Evolutionary conservation across 2,329 filamentous ascomycete genomes (phyloP), one percentile per base, ranked within the genome.

Genomic region (Paecilomyces sp.): DNA sequence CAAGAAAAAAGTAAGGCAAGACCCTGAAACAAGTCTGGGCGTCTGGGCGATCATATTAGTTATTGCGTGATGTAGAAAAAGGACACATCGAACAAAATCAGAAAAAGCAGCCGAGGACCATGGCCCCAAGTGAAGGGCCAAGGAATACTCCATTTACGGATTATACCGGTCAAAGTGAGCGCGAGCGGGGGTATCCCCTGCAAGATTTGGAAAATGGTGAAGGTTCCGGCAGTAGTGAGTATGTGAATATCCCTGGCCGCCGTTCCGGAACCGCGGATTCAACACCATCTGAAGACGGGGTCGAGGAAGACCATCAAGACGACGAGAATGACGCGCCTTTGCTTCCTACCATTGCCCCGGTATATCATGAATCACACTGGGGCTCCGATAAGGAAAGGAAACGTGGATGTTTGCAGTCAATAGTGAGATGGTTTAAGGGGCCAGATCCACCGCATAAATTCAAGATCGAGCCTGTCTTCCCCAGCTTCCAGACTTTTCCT

Each of bases 381-480:
- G 41, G 18, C 6, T 47, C 41, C n/a, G 15, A 18, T 9, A 47
- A 18, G 15, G 18, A 18, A n/a, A 24, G 9, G 7, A 13, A 53
- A 53, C 7, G 24, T 3, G 51, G 24, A 53, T 25, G 51, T 53
- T 53, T 53, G 51, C 33, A 57, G 53, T 28, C 50, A 52, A 47
- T 41, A 15, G 30, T 15, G 31, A 33, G 56, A 41, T 74, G 72
- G 69, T 61, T 71, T 33, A 64, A 67, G 18, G 73, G 72, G 0
- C 73, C 73, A 12, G 60, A 65, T 18, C 68, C 67, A 56, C 71
- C 73, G 22, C 68, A 66, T 36, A 68, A 69, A 31, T 72, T 74
- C 58, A 68, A 66, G 25, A 74, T 75, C 57, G 67, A 65, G 8
- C 72, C 73, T 6, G 70, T 67, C 65, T 70, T 74, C 54, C 67